These are phyloP conservation scores for Waltergamsia citrina DNA, from an alignment of 2,329 filamentous ascomycete genomes.

Conservation along the genomic window DNA sequence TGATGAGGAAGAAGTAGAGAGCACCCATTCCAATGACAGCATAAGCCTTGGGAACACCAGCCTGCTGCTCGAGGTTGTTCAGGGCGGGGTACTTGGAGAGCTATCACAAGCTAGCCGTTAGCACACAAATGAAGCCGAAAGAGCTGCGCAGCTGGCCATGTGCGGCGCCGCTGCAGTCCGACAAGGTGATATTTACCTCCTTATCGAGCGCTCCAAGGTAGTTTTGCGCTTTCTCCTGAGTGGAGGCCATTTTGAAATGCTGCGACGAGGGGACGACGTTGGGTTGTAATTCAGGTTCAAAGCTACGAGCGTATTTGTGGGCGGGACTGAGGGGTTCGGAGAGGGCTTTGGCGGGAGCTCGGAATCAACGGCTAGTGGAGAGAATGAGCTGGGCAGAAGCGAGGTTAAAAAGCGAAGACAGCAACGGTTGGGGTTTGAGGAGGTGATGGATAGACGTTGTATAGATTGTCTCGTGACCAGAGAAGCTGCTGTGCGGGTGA, in stretches of 20 bases:
- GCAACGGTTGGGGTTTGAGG: neutral
- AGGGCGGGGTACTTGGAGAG: conserved; percentile 78
- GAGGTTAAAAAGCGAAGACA: neutral
- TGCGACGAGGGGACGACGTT: neutral
- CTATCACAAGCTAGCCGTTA: conserved; percentile 30
- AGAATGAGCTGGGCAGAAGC: no score
- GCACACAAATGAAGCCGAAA: neutral
- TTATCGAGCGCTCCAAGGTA: conserved; percentile 74
- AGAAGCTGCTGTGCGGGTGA: no score
- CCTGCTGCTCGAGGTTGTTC: conserved; percentile 80
- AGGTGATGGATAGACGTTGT: neutral
- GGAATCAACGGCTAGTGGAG: neutral
- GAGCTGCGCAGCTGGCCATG: neutral
- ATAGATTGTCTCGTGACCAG: no score
- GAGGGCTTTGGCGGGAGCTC: conserved; percentile 3
- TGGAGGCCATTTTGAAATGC: conserved; percentile 53
- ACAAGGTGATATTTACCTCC: conserved; percentile 67
- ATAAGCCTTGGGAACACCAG: conserved; percentile 77
- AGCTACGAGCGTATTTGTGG: conserved; percentile 1
- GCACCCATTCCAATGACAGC: conserved; percentile 65
- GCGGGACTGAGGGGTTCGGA: neutral
- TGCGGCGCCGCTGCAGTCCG: no score
- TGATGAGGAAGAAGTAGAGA: conserved; percentile 83
- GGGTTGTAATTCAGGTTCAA: neutral
- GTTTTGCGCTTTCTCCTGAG: conserved; percentile 68